A percentile compares a stretch with the other conserved stretches of the same genome.
phyloP scores from a whole-genome alignment of 2,329 filamentous ascomycete species.

The Septoria linicola region DNA sequence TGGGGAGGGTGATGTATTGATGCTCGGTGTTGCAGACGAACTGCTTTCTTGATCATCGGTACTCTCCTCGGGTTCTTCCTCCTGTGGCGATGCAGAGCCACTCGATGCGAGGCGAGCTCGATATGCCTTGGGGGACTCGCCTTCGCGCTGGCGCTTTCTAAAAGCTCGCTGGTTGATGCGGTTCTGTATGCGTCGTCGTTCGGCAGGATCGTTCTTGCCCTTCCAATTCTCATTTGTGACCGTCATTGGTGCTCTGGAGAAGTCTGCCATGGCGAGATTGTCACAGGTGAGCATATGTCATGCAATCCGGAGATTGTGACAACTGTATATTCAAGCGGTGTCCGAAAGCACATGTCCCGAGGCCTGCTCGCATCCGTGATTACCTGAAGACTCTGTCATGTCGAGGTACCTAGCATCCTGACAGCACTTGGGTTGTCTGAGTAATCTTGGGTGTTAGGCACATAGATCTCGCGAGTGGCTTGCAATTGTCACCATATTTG shows the following conservation, averaged over 20 bases:
- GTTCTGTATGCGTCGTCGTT: slow-evolving; percentile 36
- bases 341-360: too few species aligned
- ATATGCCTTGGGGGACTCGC: slow-evolving; percentile 29
- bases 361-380: too few species aligned
- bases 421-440: too few species aligned
- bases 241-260: neutral
- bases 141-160: slow-evolving; percentile 34
- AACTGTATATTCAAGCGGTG: too few species aligned
- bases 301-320: too few species aligned
- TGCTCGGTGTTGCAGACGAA: neutral
- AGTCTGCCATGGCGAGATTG: too few species aligned
- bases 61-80: slow-evolving; percentile 4
- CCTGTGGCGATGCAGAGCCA: slow-evolving; percentile 12
- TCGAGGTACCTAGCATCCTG: too few species aligned
- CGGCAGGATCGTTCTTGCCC: slow-evolving; percentile 35
- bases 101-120: slow-evolving; percentile 21
- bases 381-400: too few species aligned
- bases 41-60: neutral
- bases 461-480: too few species aligned
- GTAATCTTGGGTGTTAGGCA: too few species aligned
- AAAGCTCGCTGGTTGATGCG: slow-evolving; percentile 37
- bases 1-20: neutral
- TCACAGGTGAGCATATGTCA: too few species aligned
- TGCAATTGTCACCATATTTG: too few species aligned
- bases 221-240: slow-evolving; percentile 34